Percentiles rank a stretch among this genome's conserved stretches.
Conservation (phyloP, 441 rosid genomes). For the Mallotus japonicus region DNA sequence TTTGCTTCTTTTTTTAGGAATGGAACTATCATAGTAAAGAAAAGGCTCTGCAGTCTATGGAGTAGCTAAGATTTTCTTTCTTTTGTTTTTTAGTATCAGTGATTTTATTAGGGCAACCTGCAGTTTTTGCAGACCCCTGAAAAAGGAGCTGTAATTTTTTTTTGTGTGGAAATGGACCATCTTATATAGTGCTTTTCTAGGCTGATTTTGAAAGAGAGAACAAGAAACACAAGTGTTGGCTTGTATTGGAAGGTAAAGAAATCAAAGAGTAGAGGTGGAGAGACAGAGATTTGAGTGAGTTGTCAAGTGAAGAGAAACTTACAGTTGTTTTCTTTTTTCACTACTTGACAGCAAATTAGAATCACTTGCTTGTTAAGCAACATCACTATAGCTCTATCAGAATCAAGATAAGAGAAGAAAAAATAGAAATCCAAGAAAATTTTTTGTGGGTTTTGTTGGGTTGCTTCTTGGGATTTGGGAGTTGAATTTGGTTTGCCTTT, state of each 20-base stretch:
- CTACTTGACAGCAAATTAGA: constrained; percentile 25
- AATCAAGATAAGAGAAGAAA: constrained; percentile 14
- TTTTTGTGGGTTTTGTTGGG: background rate
- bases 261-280: background rate
- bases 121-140: constrained; percentile 20
- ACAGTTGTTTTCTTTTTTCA: constrained; percentile 11
- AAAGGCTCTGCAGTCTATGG: constrained; percentile 34
- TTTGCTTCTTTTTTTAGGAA: constrained; percentile 26
- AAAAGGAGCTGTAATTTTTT: constrained; percentile 19
- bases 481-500: constrained; percentile 11
- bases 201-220: constrained; percentile 17
- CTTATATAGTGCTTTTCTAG: constrained; percentile 1
- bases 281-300: constrained; percentile 19
- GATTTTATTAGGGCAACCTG: constrained; percentile 17
- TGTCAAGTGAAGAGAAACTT: constrained; percentile 29
- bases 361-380: constrained; percentile 40
- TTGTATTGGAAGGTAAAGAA: constrained; percentile 28
- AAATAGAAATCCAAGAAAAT: constrained; percentile 27
- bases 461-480: constrained; percentile 30
- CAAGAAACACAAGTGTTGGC: background rate
- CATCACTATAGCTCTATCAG: constrained; percentile 6
- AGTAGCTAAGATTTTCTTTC: constrained; percentile 24
- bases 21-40: constrained; percentile 6
- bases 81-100: constrained; percentile 1
- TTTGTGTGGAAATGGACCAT: background rate